Evolutionary conservation across 495 filamentous ascomycete genomes (phyloP).

Genomic region (Rostrohypoxylon terebratum): DNA sequence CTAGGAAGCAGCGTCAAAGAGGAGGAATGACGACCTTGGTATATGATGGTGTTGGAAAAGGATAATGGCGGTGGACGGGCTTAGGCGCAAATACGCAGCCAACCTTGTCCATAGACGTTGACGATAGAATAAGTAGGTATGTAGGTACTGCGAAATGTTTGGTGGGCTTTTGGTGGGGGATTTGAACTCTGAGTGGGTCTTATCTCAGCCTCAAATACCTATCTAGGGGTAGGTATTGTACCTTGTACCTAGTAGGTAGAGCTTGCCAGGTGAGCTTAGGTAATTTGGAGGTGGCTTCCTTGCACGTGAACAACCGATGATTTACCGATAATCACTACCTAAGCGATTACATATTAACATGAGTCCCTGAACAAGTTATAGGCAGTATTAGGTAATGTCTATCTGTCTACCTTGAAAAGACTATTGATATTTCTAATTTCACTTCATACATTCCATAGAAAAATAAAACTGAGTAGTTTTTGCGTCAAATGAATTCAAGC

Average conservation of each 20-base stretch:
- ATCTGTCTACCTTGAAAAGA: no score
- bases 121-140: constrained; percentile 30
- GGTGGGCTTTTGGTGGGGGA: constrained; percentile 37
- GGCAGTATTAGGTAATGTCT: not conserved
- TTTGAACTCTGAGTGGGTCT: constrained; percentile 22
- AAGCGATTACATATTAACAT: not conserved
- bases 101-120: constrained; percentile 19
- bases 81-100: constrained; percentile 20
- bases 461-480: not conserved
- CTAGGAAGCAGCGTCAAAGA: not conserved
- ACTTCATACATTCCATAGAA: not conserved
- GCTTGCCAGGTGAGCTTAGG: not conserved
- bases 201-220: constrained; percentile 36
- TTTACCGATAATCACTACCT: not conserved
- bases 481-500: not conserved
- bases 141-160: constrained; percentile 16
- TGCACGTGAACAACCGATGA: not conserved
- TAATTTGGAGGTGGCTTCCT: not conserved
- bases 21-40: not conserved
- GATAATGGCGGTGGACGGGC: constrained; percentile 32
- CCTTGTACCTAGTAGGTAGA: no score
- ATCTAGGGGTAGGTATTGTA: constrained; percentile 22
- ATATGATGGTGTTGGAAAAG: constrained; percentile 9
- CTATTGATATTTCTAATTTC: not conserved
- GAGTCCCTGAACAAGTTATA: not conserved